Evolutionary conservation across 2,329 filamentous ascomycete genomes (phyloP).

Genomic region (Xylariaceae sp.): DNA sequence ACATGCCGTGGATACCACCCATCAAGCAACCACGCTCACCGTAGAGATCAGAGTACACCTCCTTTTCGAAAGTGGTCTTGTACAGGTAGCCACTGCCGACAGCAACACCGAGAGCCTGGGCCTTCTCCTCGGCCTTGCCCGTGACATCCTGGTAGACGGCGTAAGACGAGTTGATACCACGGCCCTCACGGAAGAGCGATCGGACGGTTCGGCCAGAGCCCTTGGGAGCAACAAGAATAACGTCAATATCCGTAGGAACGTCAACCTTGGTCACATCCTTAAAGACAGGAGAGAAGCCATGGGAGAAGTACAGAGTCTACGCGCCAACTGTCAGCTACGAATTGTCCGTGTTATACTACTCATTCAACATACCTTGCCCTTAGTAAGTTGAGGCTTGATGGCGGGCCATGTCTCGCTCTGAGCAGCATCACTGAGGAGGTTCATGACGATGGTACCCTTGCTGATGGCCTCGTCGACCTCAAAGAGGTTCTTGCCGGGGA

Average conservation of each 20-base stretch:
- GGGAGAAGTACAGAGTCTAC: conserved; percentile 99
- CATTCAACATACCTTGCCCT: conserved; percentile 81
- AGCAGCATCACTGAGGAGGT: conserved; percentile 95
- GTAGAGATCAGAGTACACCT: conserved; percentile 99
- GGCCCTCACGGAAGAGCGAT: conserved; percentile 97
- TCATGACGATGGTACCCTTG: conserved; percentile 96
- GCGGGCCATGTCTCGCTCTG: conserved; percentile 98
- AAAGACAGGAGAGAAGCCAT: conserved; percentile 99
- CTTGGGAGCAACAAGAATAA: conserved; percentile 99
- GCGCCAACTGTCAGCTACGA: conserved; percentile 11
- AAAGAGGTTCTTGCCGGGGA: conserved; percentile 98
- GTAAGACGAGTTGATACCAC: conserved; percentile 99
- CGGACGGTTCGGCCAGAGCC: conserved; percentile 98
- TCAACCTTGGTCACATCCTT: conserved; percentile 99
- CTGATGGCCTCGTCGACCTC: conserved; percentile 96
- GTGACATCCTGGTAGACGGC: conserved; percentile 99
- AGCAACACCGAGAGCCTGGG: conserved; percentile 93
- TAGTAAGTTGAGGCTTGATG: conserved; percentile 97
- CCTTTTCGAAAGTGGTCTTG: conserved; percentile 99
- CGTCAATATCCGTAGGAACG: conserved; percentile 92
- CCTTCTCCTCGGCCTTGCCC: conserved; percentile 97
- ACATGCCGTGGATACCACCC: conserved; percentile 99
- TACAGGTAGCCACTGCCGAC: conserved; percentile 98
- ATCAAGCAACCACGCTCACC: conserved; percentile 99
- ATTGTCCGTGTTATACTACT: conserved; percentile 30